Percentiles rank a stretch among this genome's conserved stretches.
phyloP scores from a whole-genome alignment of 2,329 filamentous ascomycete genomes.

The Mollisiaceae sp. region DNA sequence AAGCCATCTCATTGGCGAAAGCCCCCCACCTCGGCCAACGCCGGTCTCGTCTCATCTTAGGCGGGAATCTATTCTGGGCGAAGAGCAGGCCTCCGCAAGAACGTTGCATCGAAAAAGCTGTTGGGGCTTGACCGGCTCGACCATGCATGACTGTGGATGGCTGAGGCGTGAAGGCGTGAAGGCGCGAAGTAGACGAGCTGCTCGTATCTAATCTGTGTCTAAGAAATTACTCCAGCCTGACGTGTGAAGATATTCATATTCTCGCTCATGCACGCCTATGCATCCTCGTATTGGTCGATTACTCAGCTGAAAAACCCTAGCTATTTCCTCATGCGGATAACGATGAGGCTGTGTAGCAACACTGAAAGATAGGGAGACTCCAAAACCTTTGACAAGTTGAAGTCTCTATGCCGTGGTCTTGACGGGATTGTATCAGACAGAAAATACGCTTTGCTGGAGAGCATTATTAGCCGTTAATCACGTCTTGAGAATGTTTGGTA shows the following conservation, averaged over 20 bases:
- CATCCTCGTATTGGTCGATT: not conserved
- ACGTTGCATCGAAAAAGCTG: constrained; percentile 13
- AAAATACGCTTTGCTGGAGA: too few species aligned
- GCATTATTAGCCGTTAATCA: too few species aligned
- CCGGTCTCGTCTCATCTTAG: not conserved
- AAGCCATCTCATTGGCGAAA: constrained; percentile 5
- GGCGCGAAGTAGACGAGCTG: not conserved
- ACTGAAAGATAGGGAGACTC: not conserved
- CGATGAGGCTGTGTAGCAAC: constrained; percentile 5
- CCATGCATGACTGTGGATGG: not conserved
- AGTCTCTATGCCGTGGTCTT: too few species aligned
- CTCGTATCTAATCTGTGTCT: not conserved
- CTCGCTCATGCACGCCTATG: not conserved
- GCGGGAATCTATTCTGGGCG: constrained; percentile 12
- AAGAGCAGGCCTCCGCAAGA: not conserved
- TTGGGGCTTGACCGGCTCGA: not conserved
- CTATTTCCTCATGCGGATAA: not conserved
- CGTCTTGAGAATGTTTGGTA: too few species aligned
- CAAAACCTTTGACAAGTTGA: not conserved
- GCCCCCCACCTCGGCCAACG: constrained; percentile 13
- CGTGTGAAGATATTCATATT: not conserved
- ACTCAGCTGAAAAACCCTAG: not conserved
- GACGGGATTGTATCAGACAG: too few species aligned
- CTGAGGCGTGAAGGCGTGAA: constrained; percentile 8
- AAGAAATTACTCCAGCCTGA: not conserved